Base-by-base conservation (phyloP, 768 basidiomycete species). In the Agaricus subrufescens region DNA sequence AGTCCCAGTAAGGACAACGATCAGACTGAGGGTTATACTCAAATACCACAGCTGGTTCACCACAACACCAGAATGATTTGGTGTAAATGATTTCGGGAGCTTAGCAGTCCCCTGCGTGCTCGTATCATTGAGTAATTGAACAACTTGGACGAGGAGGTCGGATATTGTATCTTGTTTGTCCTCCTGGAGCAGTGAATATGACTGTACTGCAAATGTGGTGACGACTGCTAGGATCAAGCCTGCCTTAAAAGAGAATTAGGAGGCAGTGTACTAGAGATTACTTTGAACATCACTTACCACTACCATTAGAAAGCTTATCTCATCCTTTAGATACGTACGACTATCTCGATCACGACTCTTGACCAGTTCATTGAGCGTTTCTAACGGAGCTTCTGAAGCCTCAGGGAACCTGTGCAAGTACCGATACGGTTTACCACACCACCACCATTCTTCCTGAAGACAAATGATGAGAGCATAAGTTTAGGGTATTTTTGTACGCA, bases 101-200 rank as follows among this genome's bases (percentile, higher is more conserved):
- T 19, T 7, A 15, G 40, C 40, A 4, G 6, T 52, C 34, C 51
- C 51, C 23, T 40, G 51, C 11, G 42, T 37, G 40, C 40, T 55
- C 7, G 47, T 43, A n/a, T 55, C 38, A 14, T 47, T 55, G 9
- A 49, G 46, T 26, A 55, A 40, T 19, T 40, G 54, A 14, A 47
- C 46, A 11, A 43, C 37, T 29, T 40, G n/a, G 30, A 26, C n/a
- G 39, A 49, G 47, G 9, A 42, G 46, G 29, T 6, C 40, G 1
- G 0, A 75, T 6, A 6, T n/a, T 12, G 25, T n/a, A 6, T 52
- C 43, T 19, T 19, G 19, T 26, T 30, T 23, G n/a, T 52, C 50
- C 4, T 11, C n/a, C 45, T 48, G 11, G 46, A 54, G 26, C 53
- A 43, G 46, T 19, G 46, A 46, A 31, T 34, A 46, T 8, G 53